phyloP scores from a whole-genome alignment of 2,329 filamentous ascomycete species.

The Fulvia fulva region DNA sequence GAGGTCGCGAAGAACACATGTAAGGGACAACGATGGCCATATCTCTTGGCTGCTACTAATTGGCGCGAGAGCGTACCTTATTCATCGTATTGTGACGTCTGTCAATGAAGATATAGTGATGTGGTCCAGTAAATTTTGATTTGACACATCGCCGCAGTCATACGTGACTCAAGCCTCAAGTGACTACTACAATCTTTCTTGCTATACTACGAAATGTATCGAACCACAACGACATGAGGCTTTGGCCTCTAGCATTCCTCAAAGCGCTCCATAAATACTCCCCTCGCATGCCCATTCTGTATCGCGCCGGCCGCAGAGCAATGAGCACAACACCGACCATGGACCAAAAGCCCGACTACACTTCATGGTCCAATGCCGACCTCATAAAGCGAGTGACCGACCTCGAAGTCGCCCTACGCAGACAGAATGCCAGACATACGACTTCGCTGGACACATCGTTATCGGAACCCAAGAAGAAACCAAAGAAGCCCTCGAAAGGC shows the following conservation, averaged over 20 bases:
- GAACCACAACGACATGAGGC: constrained; percentile 3
- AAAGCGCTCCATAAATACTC: too few relatives aligned
- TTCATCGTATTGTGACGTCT: too few relatives aligned
- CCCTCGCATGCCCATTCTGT: background rate
- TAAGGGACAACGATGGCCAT: background rate
- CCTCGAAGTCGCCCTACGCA: constrained; percentile 62
- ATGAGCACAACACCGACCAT: background rate
- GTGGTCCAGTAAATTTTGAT: too few relatives aligned
- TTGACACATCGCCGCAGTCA: too few relatives aligned
- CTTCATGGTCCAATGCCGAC: constrained; percentile 63
- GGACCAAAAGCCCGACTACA: constrained; percentile 47
- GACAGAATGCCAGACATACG: constrained; percentile 39
- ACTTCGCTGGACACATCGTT: constrained; percentile 12
- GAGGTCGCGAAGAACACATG: background rate
- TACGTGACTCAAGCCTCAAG: background rate
- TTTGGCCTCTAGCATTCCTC: background rate
- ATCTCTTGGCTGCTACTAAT: background rate
- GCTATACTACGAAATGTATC: background rate
- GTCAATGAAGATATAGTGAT: too few relatives aligned
- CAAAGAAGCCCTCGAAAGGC: constrained; percentile 40
- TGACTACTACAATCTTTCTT: background rate
- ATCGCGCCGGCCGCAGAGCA: background rate
- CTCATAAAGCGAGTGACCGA: constrained; percentile 65
- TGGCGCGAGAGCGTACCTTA: too few relatives aligned
- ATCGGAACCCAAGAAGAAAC: constrained; percentile 21